These are phyloP conservation scores for Trichosanthes cucumerina DNA, from an alignment of 306 rosid genomes.

Conservation along the genomic window DNA sequence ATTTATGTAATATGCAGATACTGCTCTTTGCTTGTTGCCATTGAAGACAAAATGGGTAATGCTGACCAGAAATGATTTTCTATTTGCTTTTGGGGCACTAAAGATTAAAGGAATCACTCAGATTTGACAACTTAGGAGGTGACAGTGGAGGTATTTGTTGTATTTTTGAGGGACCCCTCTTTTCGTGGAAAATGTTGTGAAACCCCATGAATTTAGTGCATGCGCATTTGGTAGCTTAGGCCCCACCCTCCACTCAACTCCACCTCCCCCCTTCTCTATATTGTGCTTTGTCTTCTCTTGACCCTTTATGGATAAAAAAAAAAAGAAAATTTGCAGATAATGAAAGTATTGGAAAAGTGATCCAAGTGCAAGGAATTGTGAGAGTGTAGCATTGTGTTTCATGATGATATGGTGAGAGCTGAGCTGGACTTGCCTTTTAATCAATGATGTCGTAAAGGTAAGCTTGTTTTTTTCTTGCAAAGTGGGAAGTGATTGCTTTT, in stretches of 20 bases:
- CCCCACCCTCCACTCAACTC: constrained; percentile 43
- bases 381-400: background rate
- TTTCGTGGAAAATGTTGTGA: constrained; percentile 27
- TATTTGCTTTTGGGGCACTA: constrained; percentile 36
- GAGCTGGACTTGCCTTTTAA: constrained; percentile 24
- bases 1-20: constrained; percentile 17
- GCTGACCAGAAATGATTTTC: constrained; percentile 40
- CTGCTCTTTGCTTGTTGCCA: constrained; percentile 27
- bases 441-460: constrained; percentile 36
- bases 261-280: constrained; percentile 22
- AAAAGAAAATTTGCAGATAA: constrained; percentile 3
- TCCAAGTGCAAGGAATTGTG: constrained; percentile 3
- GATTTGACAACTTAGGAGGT: constrained; percentile 37
- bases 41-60: constrained; percentile 24
- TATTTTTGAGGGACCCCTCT: constrained; percentile 45
- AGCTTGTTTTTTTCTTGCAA: constrained; percentile 40
- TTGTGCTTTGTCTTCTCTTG: constrained; percentile 27
- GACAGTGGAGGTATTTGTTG: constrained; percentile 61
- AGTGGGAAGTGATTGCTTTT: constrained; percentile 20
- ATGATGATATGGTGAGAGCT: constrained; percentile 16
- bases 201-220: constrained; percentile 54
- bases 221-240: constrained; percentile 70
- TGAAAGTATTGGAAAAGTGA: constrained; percentile 28
- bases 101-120: constrained; percentile 27
- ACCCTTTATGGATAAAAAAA: constrained; percentile 28